Evolutionary conservation across 805 yeast genomes (phyloP), one percentile per base, ranked within the genome.

Genomic region (Candida chilensis): DNA sequence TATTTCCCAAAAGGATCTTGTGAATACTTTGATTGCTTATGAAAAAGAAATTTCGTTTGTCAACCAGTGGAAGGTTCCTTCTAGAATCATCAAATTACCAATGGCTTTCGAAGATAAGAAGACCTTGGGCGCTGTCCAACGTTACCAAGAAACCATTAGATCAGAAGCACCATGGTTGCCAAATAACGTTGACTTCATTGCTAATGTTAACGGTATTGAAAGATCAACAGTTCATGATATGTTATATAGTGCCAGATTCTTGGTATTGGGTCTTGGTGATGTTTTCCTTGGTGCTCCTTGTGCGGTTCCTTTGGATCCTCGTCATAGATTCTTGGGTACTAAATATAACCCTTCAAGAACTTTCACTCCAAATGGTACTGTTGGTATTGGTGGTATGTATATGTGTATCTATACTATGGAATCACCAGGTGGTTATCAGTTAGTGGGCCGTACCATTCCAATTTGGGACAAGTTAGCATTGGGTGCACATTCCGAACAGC

Each of bases 331-430:
- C 36, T 61, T 90, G 34, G 98, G 97, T 24, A 71, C 95, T 18
- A 90, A 90, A 59, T 92, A 90, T 61, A 90, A 90, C 52, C 98
- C 98, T 24, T 83, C 96, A 10, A 74, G 98, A 65, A 85, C 96
- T 1, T 88, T 70, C 63, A 90, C 98, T 2, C 95, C 96, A 24
- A 85, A 86, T 50, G 98, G 98, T 42, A 83, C 92, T 21, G 97
- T 90, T 37, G 98, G 98, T 48, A 79, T 92, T 51, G 98, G 98
- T 39, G 97, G 98, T 44, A 86, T 82, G 84, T 92, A 87, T 69
- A 88, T 90, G 97, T 90, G 97, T 64, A 88, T 90, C 44, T 90
- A 90, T 58, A 86, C 97, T 19, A 88, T 90, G 90, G 94, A 86
- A 42, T 86, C 96, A 16, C 98, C 98, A 28, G 98, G 98, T 60